A percentile compares a stretch with the other conserved stretches of the same genome.
Conservation (phyloP, 1,139 yeast genomes). For the Pichia sp. region DNA sequence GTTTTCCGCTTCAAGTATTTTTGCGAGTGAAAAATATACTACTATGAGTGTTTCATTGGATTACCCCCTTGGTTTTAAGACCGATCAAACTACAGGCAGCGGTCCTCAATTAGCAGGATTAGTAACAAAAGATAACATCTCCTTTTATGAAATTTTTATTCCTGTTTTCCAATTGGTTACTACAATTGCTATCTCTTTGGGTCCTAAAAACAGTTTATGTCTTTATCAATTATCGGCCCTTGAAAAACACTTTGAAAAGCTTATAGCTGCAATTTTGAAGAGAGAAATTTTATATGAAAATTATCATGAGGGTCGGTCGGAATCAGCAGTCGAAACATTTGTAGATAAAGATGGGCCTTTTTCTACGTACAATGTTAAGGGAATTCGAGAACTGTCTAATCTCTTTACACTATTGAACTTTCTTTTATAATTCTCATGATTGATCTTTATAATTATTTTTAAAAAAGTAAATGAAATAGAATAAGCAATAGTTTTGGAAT, state of each 20-base stretch:
- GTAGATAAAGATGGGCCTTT: slow-evolving; percentile 2
- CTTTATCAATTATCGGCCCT: slow-evolving; percentile 46
- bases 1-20: slow-evolving; percentile 2
- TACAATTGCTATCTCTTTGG: slow-evolving; percentile 66
- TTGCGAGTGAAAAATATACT: slow-evolving; percentile 24
- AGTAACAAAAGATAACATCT: slow-evolving; percentile 24
- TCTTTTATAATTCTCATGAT: slow-evolving; percentile 1
- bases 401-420: slow-evolving; percentile 36
- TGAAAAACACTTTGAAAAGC: slow-evolving; percentile 43
- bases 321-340: background rate
- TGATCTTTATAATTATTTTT: no score
- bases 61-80: slow-evolving; percentile 30
- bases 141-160: slow-evolving; percentile 62
- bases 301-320: no score
- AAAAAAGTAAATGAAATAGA: no score
- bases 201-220: slow-evolving; percentile 67
- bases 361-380: slow-evolving; percentile 21
- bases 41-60: slow-evolving; percentile 42
- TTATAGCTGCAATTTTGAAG: slow-evolving; percentile 63
- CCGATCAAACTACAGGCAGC: background rate
- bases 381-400: slow-evolving; percentile 35
- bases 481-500: no score
- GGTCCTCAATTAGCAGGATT: no score
- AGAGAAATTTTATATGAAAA: slow-evolving; percentile 45
- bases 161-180: slow-evolving; percentile 71